Base-by-base conservation (phyloP, 495 filamentous ascomycete genomes). In the Pseudoneurospora amorphoporcata region DNA sequence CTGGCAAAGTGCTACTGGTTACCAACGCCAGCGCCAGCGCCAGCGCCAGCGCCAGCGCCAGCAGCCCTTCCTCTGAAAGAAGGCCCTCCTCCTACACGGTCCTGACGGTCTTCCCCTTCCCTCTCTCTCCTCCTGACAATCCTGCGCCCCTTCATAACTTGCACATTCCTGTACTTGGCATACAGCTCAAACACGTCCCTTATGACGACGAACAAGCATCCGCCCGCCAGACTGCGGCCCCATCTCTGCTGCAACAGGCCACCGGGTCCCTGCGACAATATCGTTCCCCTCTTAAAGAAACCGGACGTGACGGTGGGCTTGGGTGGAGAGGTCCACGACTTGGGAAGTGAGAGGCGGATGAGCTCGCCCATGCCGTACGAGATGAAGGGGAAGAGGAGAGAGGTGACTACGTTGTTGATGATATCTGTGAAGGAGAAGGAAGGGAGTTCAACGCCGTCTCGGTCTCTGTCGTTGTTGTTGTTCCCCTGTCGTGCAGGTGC, bases 151-250 rank as follows among this genome's bases (percentile, higher is more conserved):
- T 86, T 82, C 81, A 91, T 89, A 70, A 88, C 88, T 80, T 90
- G 87, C 41, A 91, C 93, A 74, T 89, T 82, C 77, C 88, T 88
- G 84, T 92, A 94, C 75, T 91, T 88, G 68, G 88, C 88, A 78
- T 93, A 95, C 8, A 95, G 83, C 74, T 89, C 82, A 70, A 94
- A 81, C 5, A 88, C 90, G 79, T 97, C 93, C 75, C 91, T 92
- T 8, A 94, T 77, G 29, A 94, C 87, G 65, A 94, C 89, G 74
- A 92, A 94, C 61, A 92, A 83, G 79, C 92, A 95, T 0, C 93
- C 93, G 14, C 93, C 93, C 7, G 92, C 85, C 3, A 95, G 83
- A 75, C 91, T 95, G 69, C 93, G 86, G 8, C 92, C 93, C 90
- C 93, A 95, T 35, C 87, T 85, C 58, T 87, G 84, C 77, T 94